Evolutionary conservation across 2,329 filamentous ascomycete species (phyloP).

Genomic region (Colletotrichum euphorbiae): DNA sequence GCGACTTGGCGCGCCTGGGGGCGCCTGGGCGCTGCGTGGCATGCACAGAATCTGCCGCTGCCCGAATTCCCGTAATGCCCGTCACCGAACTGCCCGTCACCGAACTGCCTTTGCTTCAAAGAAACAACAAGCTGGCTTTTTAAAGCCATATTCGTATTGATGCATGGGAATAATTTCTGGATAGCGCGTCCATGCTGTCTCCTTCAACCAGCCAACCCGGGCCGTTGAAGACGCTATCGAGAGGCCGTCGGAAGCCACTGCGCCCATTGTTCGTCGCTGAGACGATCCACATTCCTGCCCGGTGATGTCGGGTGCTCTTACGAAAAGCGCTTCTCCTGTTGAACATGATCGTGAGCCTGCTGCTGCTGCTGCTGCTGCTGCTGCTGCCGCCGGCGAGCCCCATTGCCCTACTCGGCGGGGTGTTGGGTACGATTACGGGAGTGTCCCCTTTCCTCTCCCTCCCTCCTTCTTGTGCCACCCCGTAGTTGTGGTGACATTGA

Average conservation of each 20-base stretch:
- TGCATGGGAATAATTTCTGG: too few species aligned
- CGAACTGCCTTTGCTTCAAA: too few species aligned
- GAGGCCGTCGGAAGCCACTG: constrained; percentile 16
- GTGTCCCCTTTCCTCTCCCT: neutral
- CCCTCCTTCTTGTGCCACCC: neutral
- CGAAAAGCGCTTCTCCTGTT: neutral
- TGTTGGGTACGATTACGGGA: too few species aligned
- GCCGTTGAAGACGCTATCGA: constrained; percentile 4
- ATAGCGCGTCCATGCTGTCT: neutral
- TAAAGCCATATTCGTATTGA: too few species aligned
- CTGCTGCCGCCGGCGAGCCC: neutral
- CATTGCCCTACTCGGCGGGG: too few species aligned
- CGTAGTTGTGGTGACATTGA: constrained; percentile 7
- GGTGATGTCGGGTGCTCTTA: neutral
- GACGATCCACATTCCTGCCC: constrained; percentile 14
- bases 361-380: neutral
- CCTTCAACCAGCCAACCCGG: neutral
- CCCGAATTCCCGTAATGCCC: neutral
- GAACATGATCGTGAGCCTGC: neutral
- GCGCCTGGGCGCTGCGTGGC: constrained; percentile 33
- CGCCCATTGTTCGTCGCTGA: constrained; percentile 20
- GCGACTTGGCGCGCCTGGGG: constrained; percentile 38
- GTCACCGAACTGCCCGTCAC: neutral
- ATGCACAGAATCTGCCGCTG: neutral
- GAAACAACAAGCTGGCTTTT: neutral